Percentiles rank a stretch among this genome's conserved stretches.
Conservation (phyloP, 169 alveolate genomes). For the Plasmodium knowlesi region DNA sequence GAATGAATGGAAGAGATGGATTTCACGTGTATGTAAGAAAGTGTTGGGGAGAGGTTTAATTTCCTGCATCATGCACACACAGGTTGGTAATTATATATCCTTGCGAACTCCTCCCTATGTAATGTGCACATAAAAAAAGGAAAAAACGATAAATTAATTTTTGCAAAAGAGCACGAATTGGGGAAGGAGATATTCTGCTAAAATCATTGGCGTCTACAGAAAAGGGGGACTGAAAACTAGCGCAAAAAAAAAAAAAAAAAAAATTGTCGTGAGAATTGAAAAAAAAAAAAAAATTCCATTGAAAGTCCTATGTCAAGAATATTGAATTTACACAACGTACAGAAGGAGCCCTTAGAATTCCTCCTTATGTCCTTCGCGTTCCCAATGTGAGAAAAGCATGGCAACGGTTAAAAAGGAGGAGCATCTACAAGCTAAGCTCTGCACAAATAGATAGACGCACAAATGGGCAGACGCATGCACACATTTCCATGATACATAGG, state of each 20-base stretch:
- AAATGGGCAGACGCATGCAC: not conserved
- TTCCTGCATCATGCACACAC: not conserved
- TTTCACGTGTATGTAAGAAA: not conserved
- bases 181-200: not conserved
- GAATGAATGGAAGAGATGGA: not conserved
- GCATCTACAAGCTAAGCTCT: not conserved
- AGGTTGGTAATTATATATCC: not conserved
- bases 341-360: not conserved
- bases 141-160: not conserved
- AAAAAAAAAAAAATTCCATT: not conserved
- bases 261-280: not conserved
- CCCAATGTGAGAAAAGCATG: constrained; percentile 6
- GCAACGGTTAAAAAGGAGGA: constrained; percentile 41
- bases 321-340: not conserved
- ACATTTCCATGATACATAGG: not conserved
- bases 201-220: not conserved
- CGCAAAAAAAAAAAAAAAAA: not conserved
- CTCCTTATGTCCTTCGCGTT: not conserved
- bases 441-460: not conserved
- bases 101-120: not conserved
- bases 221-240: not conserved
- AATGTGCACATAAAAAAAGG: not conserved
- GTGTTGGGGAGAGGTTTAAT: not conserved
- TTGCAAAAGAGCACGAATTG: not conserved
- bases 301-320: not conserved